Evolutionary conservation across 257 asterid genomes (phyloP).

Genomic region (Primulina eburnea): DNA sequence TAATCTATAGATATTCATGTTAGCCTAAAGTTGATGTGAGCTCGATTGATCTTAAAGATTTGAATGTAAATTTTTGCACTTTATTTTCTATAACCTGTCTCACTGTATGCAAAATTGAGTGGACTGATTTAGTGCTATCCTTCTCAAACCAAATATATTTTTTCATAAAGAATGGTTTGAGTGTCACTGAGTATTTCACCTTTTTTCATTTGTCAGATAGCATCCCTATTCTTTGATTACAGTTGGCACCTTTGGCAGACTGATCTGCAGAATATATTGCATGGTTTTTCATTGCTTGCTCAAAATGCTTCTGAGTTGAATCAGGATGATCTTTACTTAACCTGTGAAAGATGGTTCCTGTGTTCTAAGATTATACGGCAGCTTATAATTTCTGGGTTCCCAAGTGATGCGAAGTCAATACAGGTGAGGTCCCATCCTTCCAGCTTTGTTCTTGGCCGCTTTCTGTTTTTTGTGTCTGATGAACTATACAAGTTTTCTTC

Average conservation of each 20-base stretch:
- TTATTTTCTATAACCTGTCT: slow-evolving; percentile 6
- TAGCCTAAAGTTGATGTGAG: slow-evolving; percentile 13
- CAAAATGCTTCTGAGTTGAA: slow-evolving; percentile 66
- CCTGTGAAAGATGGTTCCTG: slow-evolving; percentile 95
- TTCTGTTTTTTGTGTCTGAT: slow-evolving; percentile 8
- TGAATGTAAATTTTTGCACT: not conserved
- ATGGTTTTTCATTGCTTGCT: slow-evolving; percentile 69
- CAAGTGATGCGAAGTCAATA: slow-evolving; percentile 65
- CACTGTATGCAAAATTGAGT: slow-evolving; percentile 22
- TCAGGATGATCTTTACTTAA: slow-evolving; percentile 71
- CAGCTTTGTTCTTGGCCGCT: slow-evolving; percentile 16
- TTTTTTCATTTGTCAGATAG: slow-evolving; percentile 76
- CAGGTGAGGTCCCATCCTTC: slow-evolving; percentile 46
- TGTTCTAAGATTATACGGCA: slow-evolving; percentile 88
- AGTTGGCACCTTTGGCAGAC: slow-evolving; percentile 99
- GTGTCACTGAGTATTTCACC: slow-evolving; percentile 31
- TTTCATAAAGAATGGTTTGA: slow-evolving; percentile 16
- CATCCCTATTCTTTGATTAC: slow-evolving; percentile 87
- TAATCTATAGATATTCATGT: slow-evolving; percentile 11
- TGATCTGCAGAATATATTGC: slow-evolving; percentile 75
- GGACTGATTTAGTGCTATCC: slow-evolving; percentile 4
- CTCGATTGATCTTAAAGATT: slow-evolving; percentile 4
- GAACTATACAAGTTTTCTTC: slow-evolving; percentile 14
- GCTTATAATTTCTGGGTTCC: slow-evolving; percentile 80
- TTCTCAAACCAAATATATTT: slow-evolving; percentile 10